Evolutionary conservation across 2,329 filamentous ascomycete genomes (phyloP), one percentile per base, ranked within the genome.

Genomic region (Teratosphaeria zuluensis): DNA sequence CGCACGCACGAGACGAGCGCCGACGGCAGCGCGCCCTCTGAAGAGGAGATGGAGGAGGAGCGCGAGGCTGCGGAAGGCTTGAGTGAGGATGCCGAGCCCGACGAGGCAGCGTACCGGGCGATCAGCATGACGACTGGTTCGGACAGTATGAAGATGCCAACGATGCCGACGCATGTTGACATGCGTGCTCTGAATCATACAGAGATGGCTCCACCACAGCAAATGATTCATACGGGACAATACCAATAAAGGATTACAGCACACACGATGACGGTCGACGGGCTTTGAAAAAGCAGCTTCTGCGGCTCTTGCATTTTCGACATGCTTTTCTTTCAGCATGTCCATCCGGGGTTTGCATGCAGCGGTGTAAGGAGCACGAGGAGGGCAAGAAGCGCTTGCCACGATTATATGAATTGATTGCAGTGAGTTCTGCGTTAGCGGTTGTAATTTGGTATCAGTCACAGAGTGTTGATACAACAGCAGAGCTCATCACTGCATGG

Each of bases 1-100:
- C 82, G 81, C 69, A 96, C 91, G 68, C 92, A 97, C 76, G 95
- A 96, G 79, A 80, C 81, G 54, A 82, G 84, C 67, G 78, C 81
- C 61, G 82, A 85, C 65, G 83, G 82, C 63, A 78, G 80, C 66
- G 79, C 87, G 82, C 73, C 86, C 59, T 80, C 85, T 46, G 91
- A 92, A 59, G 91, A 95, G 66, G 90, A 95, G 53, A 84, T 92
- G 65, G 90, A 95, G 69, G 89, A 94, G 57, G 90, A 92, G 61
- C 90, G 95, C 64, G 89, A 94, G 65, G 88, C 92, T 32, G 84
- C 92, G 58, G 87, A 88, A 56, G 87, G 89, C 46, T 82, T 92
- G 31, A 89, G 90, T 63, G 88, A 92, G 63, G 85, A 87, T 42
- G 62, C 58, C 1, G 65, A 65, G 32, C 57, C 56, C n/a, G 59